Evolutionary conservation across 2,329 filamentous ascomycete species (phyloP).

Genomic region (Fonsecaea nubica): DNA sequence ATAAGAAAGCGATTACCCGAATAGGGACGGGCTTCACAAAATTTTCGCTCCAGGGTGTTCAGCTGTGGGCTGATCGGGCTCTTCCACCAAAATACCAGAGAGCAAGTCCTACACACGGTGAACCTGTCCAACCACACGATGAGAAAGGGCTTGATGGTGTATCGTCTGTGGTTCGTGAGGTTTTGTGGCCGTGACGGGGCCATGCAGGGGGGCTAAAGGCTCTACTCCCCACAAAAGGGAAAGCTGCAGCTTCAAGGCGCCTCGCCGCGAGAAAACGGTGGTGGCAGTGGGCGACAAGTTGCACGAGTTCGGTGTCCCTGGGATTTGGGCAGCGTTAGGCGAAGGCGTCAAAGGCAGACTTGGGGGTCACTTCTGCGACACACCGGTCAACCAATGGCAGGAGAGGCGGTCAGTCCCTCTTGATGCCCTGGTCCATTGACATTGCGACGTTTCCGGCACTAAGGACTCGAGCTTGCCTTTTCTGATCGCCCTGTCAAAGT

Average conservation of each 20-base stretch:
- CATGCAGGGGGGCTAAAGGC: slow-evolving; percentile 24
- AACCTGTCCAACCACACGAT: slow-evolving; percentile 14
- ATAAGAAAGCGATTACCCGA: slow-evolving; percentile 18
- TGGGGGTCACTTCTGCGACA: background rate
- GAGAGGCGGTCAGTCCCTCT: background rate
- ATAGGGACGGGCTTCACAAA: slow-evolving; percentile 17
- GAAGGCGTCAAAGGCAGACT: slow-evolving; percentile 13
- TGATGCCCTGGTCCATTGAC: slow-evolving; percentile 8
- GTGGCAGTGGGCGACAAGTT: background rate
- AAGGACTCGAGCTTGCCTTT: background rate
- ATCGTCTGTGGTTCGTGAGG: slow-evolving; percentile 15
- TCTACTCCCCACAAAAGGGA: background rate
- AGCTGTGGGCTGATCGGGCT: slow-evolving; percentile 11
- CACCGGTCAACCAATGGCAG: slow-evolving; percentile 16
- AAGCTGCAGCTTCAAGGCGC: slow-evolving; percentile 2
- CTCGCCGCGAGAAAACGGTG: background rate
- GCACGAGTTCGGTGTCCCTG: background rate
- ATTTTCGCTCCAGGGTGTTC: background rate
- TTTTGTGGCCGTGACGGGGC: slow-evolving; percentile 17
- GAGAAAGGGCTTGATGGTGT: slow-evolving; percentile 9
- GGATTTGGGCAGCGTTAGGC: slow-evolving; percentile 10
- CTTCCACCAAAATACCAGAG: slow-evolving; percentile 1
- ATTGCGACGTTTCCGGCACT: background rate
- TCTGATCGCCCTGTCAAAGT: background rate
- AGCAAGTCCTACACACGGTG: background rate